Evolutionary conservation across 2,329 filamentous ascomycete species (phyloP).

Genomic region (Elsinoe ampelina): DNA sequence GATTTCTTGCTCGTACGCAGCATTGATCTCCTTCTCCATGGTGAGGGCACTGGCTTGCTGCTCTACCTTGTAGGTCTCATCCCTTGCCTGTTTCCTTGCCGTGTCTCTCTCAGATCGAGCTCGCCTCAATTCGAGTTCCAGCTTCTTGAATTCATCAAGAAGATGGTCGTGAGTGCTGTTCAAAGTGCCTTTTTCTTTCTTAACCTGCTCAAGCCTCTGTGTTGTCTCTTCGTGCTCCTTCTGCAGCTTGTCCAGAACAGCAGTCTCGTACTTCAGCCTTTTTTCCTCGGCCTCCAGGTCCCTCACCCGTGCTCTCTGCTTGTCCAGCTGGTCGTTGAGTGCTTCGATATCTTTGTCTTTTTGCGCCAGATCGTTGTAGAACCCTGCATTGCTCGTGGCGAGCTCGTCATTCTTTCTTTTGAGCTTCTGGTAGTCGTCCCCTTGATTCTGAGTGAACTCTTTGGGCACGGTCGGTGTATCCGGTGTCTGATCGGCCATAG

Average conservation of each 20-base stretch:
- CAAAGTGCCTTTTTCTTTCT: background rate
- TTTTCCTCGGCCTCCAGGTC: conserved; percentile 13
- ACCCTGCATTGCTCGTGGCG: conserved; percentile 65
- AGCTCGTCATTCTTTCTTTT: conserved; percentile 36
- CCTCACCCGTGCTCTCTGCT: background rate
- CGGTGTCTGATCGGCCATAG: conserved; percentile 1
- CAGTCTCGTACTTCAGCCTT: conserved; percentile 57
- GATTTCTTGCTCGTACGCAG: background rate
- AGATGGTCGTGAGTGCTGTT: background rate
- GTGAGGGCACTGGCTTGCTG: background rate
- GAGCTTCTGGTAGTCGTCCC: background rate
- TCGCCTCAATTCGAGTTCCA: background rate
- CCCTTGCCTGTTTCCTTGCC: background rate
- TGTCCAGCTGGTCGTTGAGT: conserved; percentile 18
- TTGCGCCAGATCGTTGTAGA: conserved; percentile 58
- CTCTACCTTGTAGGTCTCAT: background rate
- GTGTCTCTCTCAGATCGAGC: background rate
- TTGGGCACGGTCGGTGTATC: background rate
- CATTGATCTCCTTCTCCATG: background rate
- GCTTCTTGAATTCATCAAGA: background rate
- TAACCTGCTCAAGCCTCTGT: background rate
- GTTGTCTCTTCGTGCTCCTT: conserved; percentile 16
- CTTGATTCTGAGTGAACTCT: background rate
- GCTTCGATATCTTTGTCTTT: conserved; percentile 63
- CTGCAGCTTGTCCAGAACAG: conserved; percentile 53